These are phyloP conservation scores for Macrophomina phaseolina DNA, from an alignment of 2,329 filamentous ascomycete genomes.

Conservation along the genomic window DNA sequence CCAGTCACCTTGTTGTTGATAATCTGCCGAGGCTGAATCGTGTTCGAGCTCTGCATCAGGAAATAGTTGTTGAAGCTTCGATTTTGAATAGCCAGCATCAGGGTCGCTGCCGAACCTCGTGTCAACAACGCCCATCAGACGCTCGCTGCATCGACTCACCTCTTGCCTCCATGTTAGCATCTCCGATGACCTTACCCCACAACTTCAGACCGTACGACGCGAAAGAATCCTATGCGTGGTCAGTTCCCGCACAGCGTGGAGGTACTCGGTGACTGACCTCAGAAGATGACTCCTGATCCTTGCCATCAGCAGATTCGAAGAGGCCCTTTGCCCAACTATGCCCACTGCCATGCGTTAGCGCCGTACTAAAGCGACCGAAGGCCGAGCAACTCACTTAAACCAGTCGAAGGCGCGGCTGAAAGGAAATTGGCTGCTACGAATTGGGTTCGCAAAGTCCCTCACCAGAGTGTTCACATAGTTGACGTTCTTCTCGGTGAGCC, in stretches of 20 bases:
- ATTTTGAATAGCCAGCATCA: slow-evolving; percentile 81
- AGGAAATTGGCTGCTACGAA: slow-evolving; percentile 74
- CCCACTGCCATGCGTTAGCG: slow-evolving; percentile 51
- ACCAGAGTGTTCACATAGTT: slow-evolving; percentile 84
- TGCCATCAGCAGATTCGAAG: slow-evolving; percentile 75
- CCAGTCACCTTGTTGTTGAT: slow-evolving; percentile 78
- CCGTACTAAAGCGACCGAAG: neutral
- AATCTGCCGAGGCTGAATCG: slow-evolving; percentile 75
- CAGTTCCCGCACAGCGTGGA: neutral
- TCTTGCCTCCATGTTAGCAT: slow-evolving; percentile 79
- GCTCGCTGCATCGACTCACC: neutral
- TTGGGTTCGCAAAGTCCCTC: slow-evolving; percentile 82
- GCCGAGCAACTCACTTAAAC: slow-evolving; percentile 59
- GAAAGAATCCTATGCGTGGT: slow-evolving; percentile 65
- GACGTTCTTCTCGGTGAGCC: slow-evolving; percentile 72
- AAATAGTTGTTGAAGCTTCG: slow-evolving; percentile 82
- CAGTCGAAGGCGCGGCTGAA: slow-evolving; percentile 79
- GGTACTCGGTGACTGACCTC: slow-evolving; percentile 53
- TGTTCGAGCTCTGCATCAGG: slow-evolving; percentile 75
- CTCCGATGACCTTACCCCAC: slow-evolving; percentile 81
- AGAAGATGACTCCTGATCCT: slow-evolving; percentile 88
- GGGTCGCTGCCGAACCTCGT: slow-evolving; percentile 56
- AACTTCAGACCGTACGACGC: slow-evolving; percentile 89
- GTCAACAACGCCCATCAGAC: neutral
- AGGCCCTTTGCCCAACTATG: slow-evolving; percentile 93